Conservation (phyloP, 257 asterid species). For the Solanum paucissectum region DNA sequence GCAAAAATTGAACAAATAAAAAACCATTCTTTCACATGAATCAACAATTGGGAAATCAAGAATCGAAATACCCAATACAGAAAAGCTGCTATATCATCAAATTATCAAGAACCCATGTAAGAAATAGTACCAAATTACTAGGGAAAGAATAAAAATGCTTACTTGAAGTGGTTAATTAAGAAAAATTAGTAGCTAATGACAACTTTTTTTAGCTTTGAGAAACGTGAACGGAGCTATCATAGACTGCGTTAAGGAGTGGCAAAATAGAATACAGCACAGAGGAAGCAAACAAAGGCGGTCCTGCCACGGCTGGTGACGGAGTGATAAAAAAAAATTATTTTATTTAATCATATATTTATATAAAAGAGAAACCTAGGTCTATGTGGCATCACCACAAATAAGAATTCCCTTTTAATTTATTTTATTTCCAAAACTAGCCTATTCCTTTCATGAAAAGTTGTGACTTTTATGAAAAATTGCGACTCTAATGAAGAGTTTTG, state of each 20-base stretch:
- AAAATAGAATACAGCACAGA: neutral
- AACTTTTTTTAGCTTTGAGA: neutral
- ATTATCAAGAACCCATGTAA: neutral
- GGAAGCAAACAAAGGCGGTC: neutral
- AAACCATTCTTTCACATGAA: neutral
- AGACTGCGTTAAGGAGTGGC: neutral
- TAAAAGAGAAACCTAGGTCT: too few species aligned
- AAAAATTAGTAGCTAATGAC: neutral
- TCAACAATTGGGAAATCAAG: neutral
- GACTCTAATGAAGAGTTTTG: too few species aligned
- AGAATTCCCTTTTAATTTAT: too few species aligned
- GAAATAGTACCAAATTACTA: neutral
- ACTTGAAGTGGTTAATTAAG: neutral
- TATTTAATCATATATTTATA: too few species aligned
- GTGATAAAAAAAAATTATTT: neutral
- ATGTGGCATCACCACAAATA: too few species aligned
- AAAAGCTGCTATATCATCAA: neutral
- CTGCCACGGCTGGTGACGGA: neutral
- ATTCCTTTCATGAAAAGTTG: too few species aligned
- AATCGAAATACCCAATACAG: neutral
- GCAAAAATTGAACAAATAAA: neutral
- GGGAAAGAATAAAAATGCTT: neutral
- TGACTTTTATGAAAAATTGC: too few species aligned
- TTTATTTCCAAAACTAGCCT: too few species aligned
- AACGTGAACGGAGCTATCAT: neutral